Base-by-base conservation (phyloP, 2,329 filamentous ascomycete genomes). In the Epichloe festucae region DNA sequence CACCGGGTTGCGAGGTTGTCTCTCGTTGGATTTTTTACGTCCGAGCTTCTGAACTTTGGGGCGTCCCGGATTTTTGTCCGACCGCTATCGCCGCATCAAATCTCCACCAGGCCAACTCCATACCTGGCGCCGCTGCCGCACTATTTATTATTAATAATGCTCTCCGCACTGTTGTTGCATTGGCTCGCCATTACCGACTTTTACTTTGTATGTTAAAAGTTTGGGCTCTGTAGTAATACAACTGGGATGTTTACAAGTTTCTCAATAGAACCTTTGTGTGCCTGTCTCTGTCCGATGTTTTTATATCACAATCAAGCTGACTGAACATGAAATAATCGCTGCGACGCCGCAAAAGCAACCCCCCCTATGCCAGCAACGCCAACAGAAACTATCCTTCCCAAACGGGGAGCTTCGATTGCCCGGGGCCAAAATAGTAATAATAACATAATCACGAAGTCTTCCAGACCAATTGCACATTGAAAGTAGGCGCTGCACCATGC, bases 401-500 rank as follows among this genome's bases (percentile, higher is more conserved):
- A 5, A 5, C 36, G 15, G 6, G 15, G 36, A 14, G 12, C 12
- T 38, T 38, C 36, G 12, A 38, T 31, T 31, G 27, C 8, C 2
- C 4, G 27, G 36, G 12, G 36, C 14, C 36, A n/a, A 14, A 5
- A 38, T 17, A 17, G 17, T 23, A 23, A 7, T 27, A 27, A 27
- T 27, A 6, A n/a, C 1, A 27, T 8, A 27, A 2, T 56, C 48
- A 53, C 48, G 56, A 59, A 43, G 59, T 50, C 55, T 60, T 60
- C 63, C 62, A 67, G 12, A 68, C 60, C 44, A 70, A 58, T 55
- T 70, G 67, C 14, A 74, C 68, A 44, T 62, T 65, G 57, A 75
- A 75, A 8, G 67, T 72, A 6, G 72, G 70, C 36, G 72, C 64
- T 21, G 58, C 60, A 12, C 61, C 73, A 56, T 78, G 70, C 27